Conservation (phyloP, 441 rosid species). For the Croton setiger region DNA sequence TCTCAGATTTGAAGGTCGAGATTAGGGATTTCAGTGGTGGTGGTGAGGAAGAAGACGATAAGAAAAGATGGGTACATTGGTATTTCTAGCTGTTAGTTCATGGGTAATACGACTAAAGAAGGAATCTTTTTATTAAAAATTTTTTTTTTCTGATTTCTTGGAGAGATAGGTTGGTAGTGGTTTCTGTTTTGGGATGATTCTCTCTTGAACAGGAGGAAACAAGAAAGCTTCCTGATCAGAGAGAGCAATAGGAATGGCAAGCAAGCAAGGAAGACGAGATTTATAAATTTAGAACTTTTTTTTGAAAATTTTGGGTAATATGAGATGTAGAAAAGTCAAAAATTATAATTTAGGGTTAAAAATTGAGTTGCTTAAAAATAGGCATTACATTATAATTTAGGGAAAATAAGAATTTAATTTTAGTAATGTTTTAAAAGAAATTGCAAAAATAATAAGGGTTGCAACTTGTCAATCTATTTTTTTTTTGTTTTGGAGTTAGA, state of each 20-base stretch:
- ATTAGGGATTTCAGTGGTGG: not conserved
- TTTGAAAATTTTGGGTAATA: constrained; percentile 21
- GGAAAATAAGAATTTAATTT: not conserved
- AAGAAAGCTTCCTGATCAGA: constrained; percentile 11
- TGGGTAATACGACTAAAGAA: not conserved
- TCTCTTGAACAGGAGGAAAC: constrained; percentile 15
- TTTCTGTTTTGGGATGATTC: constrained; percentile 23
- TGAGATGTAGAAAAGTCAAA: constrained; percentile 30
- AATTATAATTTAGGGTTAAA: not conserved
- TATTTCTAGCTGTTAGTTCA: constrained; percentile 20
- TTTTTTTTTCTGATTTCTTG: constrained; percentile 46
- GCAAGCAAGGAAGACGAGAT: constrained; percentile 6
- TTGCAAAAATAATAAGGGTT: not conserved
- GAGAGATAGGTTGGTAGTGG: constrained; percentile 27
- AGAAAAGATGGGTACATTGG: not conserved
- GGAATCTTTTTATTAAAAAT: constrained; percentile 29
- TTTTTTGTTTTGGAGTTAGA: not conserved
- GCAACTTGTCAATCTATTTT: not conserved
- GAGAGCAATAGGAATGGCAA: not conserved
- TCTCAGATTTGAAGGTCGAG: constrained; percentile 9
- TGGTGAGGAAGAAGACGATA: constrained; percentile 13
- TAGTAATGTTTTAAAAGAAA: not conserved
- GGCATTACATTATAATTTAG: not conserved
- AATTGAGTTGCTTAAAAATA: constrained; percentile 27
- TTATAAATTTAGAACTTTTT: not conserved